Conservation (phyloP, 192 early-diverging fungal species). For the Radiomyces spectabilis region DNA sequence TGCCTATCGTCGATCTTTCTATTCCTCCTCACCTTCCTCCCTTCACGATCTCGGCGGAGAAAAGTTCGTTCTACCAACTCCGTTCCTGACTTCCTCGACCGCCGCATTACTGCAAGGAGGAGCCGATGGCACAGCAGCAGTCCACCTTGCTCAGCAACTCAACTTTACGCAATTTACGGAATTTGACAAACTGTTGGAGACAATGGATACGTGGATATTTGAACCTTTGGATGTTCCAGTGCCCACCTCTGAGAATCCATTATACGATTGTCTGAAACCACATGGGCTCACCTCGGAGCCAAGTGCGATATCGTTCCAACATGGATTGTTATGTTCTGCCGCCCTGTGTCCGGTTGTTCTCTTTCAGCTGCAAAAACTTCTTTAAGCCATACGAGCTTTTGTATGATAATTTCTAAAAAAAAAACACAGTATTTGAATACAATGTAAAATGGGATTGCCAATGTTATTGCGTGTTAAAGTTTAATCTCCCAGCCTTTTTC, state of each 20-base stretch:
- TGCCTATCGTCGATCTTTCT: conserved; percentile 14
- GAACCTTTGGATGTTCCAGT: not conserved
- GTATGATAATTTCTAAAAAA: no score
- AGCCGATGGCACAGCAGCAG: not conserved
- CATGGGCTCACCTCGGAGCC: not conserved
- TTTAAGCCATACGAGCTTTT: no score
- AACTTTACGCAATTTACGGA: conserved; percentile 1
- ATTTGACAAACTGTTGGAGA: conserved; percentile 8
- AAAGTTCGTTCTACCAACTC: conserved; percentile 4
- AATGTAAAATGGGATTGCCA: no score
- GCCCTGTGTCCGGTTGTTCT: conserved; percentile 1
- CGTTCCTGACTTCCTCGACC: not conserved
- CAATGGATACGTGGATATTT: conserved; percentile 6
- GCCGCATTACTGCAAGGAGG: not conserved
- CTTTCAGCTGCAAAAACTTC: conserved; percentile 7
- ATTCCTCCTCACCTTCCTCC: conserved; percentile 1
- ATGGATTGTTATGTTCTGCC: conserved; percentile 12
- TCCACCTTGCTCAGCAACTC: conserved; percentile 4
- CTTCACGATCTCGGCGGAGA: not conserved
- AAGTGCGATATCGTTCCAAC: conserved; percentile 3
- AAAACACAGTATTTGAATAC: no score
- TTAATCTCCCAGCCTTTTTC: no score
- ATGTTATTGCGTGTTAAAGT: no score
- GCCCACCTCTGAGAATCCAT: not conserved
- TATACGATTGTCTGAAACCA: not conserved